phyloP scores from a whole-genome alignment of 257 asterid genomes.

The Nicotiana paniculata region DNA sequence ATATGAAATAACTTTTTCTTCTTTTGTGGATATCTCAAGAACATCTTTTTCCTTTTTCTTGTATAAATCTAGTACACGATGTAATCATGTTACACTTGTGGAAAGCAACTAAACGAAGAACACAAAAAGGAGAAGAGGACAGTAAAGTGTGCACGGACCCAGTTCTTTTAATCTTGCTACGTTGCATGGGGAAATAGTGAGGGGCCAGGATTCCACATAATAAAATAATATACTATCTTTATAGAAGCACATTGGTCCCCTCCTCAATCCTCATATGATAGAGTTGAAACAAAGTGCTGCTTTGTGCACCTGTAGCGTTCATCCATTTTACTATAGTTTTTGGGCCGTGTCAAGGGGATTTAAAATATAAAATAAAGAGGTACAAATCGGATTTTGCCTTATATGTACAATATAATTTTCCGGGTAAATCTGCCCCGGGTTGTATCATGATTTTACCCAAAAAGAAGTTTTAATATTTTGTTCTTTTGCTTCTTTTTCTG shows the following conservation, averaged over 20 bases:
- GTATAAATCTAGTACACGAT: neutral
- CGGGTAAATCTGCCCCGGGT: no score
- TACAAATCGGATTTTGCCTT: no score
- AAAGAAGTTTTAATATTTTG: neutral
- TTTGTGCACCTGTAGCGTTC: neutral
- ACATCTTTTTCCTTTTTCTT: neutral
- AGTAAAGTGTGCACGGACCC: constrained; percentile 18
- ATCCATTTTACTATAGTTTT: neutral
- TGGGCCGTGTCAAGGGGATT: no score
- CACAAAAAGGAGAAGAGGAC: constrained; percentile 25
- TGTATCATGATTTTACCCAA: neutral
- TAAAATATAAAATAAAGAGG: no score
- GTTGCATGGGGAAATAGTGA: constrained; percentile 3
- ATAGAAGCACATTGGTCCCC: constrained; percentile 46
- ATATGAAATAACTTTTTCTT: no score
- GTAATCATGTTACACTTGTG: constrained; percentile 16
- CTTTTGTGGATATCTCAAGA: neutral
- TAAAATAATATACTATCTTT: constrained; percentile 10
- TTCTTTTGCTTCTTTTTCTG: neutral
- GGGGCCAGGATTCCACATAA: constrained; percentile 30
- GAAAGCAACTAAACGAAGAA: constrained; percentile 32
- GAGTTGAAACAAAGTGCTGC: neutral
- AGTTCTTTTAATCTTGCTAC: constrained; percentile 13
- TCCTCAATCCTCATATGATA: constrained; percentile 19
- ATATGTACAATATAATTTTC: no score